These are phyloP conservation scores for Trametes villosa DNA, from an alignment of 768 basidiomycete genomes.

Conservation along the genomic window DNA sequence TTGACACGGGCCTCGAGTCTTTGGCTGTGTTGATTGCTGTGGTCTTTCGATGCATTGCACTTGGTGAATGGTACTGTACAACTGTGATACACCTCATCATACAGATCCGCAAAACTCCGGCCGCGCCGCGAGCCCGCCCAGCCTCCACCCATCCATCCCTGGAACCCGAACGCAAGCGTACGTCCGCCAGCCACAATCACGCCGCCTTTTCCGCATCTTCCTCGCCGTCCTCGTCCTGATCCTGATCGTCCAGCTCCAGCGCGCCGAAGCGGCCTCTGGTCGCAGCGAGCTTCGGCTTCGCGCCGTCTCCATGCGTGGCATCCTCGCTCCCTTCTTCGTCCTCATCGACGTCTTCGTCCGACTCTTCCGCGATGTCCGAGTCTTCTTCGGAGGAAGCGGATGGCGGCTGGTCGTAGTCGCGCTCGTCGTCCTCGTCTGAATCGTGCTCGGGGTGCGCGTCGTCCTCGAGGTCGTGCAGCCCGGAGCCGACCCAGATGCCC, in stretches of 20 bases:
- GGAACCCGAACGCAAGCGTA: neutral
- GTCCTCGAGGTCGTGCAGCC: neutral
- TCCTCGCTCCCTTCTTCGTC: conserved; percentile 26
- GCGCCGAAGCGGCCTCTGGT: conserved; percentile 42
- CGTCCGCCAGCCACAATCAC: neutral
- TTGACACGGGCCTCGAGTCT: neutral
- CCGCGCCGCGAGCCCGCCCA: neutral
- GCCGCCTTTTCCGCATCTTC: neutral
- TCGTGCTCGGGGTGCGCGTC: conserved; percentile 24
- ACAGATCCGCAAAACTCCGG: neutral
- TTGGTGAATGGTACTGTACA: no score
- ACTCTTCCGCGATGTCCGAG: neutral
- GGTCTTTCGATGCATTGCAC: neutral
- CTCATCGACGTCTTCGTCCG: conserved; percentile 6
- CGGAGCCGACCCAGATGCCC: conserved; percentile 65
- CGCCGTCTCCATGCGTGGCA: conserved; percentile 11
- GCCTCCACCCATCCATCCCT: no score
- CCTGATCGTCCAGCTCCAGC: conserved; percentile 43
- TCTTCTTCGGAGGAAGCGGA: neutral
- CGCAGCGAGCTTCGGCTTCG: neutral
- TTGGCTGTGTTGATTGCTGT: neutral
- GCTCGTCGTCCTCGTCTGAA: conserved; percentile 29
- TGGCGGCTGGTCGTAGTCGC: conserved; percentile 32
- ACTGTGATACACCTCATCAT: neutral
- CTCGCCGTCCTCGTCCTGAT: conserved; percentile 25